phyloP scores from a whole-genome alignment of 768 basidiomycete genomes.

The Tulasnella calospora region DNA sequence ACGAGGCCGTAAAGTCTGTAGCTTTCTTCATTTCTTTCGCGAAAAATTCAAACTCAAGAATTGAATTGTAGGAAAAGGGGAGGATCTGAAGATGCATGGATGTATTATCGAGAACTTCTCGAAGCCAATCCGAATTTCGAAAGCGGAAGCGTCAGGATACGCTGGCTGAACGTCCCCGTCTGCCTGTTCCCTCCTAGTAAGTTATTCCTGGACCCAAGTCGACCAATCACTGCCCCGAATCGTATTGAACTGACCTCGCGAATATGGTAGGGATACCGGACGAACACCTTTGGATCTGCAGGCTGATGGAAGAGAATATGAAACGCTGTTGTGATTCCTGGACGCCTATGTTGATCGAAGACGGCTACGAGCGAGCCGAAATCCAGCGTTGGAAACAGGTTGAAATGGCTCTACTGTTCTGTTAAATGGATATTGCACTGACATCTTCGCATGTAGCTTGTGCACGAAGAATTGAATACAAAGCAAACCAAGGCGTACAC shows the following conservation, averaged over 20 bases:
- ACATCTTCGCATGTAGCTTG: background rate
- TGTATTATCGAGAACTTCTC: conserved; percentile 9
- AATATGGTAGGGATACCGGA: background rate
- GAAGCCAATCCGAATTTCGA: conserved; percentile 14
- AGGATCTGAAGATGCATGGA: conserved; percentile 15
- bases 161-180: conserved; percentile 8
- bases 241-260: background rate
- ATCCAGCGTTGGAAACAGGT: background rate
- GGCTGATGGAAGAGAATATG: background rate
- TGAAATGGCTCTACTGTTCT: background rate
- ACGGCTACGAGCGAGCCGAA: background rate
- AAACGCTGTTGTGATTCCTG: background rate
- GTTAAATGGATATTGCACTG: background rate
- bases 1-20: background rate
- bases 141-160: background rate
- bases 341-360: background rate
- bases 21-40: background rate
- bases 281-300: background rate
- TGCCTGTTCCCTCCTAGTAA: conserved; percentile 6
- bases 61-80: background rate
- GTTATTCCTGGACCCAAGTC: background rate
- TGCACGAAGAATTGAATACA: background rate
- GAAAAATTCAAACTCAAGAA: background rate
- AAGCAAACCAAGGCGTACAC: background rate
- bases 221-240: background rate